Evolutionary conservation across 176 grass and related monocot species (phyloP).

Genomic region (Oryza meyeriana): DNA sequence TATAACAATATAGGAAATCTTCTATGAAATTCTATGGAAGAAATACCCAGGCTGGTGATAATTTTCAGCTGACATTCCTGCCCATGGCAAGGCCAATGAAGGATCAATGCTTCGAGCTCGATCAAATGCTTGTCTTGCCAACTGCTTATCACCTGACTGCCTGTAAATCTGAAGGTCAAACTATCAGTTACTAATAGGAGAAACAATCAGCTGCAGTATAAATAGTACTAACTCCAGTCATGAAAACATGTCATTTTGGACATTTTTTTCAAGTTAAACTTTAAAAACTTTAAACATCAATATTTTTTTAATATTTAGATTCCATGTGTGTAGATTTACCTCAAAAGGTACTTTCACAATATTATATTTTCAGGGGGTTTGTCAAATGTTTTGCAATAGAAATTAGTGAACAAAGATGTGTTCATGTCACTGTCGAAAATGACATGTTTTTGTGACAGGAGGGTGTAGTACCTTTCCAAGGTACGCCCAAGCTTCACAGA

Average conservation of each 20-base stretch:
- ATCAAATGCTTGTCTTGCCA: constrained; percentile 87
- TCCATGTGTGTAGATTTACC: not conserved
- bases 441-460: not conserved
- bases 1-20: not conserved
- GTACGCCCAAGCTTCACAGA: constrained; percentile 83
- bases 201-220: constrained; percentile 8
- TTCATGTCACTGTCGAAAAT: not conserved
- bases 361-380: not conserved
- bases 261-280: not conserved
- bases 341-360: not conserved
- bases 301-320: not conserved
- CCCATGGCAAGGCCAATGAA: constrained; percentile 92
- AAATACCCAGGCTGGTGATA: constrained; percentile 38
- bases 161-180: constrained; percentile 74
- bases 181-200: constrained; percentile 29
- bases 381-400: not conserved
- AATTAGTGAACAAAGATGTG: not conserved
- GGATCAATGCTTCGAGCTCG: constrained; percentile 92
- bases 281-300: not conserved
- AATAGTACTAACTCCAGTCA: not conserved
- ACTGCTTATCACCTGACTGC: constrained; percentile 67
- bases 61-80: constrained; percentile 76
- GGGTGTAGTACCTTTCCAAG: constrained; percentile 73
- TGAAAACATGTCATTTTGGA: not conserved
- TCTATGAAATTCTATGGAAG: not conserved